Evolutionary conservation across 345 rosid species (phyloP).

Genomic region (Brassica juncea): DNA sequence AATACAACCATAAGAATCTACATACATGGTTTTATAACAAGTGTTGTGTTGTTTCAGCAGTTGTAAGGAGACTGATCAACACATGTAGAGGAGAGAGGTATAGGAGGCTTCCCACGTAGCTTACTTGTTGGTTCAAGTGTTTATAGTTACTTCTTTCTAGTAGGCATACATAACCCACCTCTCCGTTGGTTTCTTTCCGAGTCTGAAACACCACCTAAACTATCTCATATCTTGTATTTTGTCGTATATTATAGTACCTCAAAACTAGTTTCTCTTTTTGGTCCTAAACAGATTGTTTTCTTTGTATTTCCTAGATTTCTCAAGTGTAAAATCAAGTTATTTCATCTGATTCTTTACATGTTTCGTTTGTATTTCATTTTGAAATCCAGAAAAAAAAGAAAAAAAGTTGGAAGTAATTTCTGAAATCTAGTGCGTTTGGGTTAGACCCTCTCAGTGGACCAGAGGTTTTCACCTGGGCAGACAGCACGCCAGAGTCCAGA

Average conservation of each 20-base stretch:
- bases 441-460: background rate
- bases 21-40: background rate
- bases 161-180: constrained; percentile 40
- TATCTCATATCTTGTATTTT: constrained; percentile 26
- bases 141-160: constrained; percentile 32
- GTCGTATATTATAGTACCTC: constrained; percentile 33
- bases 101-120: constrained; percentile 33
- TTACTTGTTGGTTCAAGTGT: constrained; percentile 40
- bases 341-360: background rate
- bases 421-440: background rate
- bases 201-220: constrained; percentile 25
- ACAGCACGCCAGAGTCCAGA: constrained; percentile 29
- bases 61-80: constrained; percentile 38
- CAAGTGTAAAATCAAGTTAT: constrained; percentile 34
- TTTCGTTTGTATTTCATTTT: constrained; percentile 17
- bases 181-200: constrained; percentile 23
- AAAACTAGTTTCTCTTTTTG: constrained; percentile 9
- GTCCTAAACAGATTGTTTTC: constrained; percentile 2
- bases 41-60: constrained; percentile 19
- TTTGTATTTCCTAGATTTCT: constrained; percentile 22
- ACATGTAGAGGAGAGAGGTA: constrained; percentile 33
- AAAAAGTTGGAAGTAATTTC: background rate
- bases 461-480: constrained; percentile 20
- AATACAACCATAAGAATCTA: background rate
- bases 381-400: background rate